Evolutionary conservation across 176 grass and related monocot genomes (phyloP).

Genomic region (Microstegium vimineum): DNA sequence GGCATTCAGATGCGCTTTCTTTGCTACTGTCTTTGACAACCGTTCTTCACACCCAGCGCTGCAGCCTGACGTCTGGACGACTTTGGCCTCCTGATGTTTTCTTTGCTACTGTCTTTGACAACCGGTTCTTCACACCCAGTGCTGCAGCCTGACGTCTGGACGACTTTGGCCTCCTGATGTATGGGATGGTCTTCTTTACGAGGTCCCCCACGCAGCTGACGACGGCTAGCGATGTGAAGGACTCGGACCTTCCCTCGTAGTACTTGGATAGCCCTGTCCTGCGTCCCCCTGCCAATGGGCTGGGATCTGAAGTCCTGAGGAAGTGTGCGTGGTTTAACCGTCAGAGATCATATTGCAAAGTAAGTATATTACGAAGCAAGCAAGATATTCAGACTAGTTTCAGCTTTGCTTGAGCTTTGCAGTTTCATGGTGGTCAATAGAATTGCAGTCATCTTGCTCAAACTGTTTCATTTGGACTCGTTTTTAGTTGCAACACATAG

Average conservation of each 20-base stretch:
- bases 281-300: no score
- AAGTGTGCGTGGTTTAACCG: background rate
- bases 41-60: conserved; percentile 24
- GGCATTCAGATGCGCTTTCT: conserved; percentile 22
- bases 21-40: conserved; percentile 35
- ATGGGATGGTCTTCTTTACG: conserved; percentile 37
- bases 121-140: conserved; percentile 19
- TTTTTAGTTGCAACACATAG: background rate
- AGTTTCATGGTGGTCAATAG: background rate
- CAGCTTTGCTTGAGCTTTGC: background rate
- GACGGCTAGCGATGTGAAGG: conserved; percentile 46
- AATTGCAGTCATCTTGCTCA: background rate
- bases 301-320: conserved; percentile 49
- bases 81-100: conserved; percentile 46
- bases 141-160: conserved; percentile 13
- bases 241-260: conserved; percentile 60
- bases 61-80: conserved; percentile 8
- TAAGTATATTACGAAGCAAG: background rate
- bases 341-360: background rate
- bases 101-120: conserved; percentile 40
- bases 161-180: conserved; percentile 38
- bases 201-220: conserved; percentile 45
- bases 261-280: conserved; percentile 61
- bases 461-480: background rate
- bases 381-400: background rate